phyloP scores from a whole-genome alignment of 2,329 filamentous ascomycete species.

The Truncatella angustata region DNA sequence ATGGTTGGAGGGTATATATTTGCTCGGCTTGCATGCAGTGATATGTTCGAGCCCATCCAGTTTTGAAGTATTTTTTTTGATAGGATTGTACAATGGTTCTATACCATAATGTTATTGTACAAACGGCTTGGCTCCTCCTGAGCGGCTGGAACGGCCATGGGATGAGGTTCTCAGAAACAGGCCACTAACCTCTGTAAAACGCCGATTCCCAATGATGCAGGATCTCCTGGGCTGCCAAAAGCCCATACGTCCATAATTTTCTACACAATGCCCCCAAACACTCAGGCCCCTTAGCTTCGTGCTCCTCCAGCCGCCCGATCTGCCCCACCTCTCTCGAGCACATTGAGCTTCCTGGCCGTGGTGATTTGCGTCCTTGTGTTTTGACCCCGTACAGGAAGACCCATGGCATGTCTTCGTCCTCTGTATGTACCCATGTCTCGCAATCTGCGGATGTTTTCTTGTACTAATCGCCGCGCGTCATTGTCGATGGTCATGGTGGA shows the following conservation, averaged over 20 bases:
- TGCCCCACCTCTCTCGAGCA: slow-evolving; percentile 46
- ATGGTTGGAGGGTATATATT: no score
- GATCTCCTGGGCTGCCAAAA: neutral
- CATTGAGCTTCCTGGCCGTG: slow-evolving; percentile 62
- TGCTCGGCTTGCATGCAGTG: no score
- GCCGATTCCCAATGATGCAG: neutral
- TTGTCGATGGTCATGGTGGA: slow-evolving; percentile 93
- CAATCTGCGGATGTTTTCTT: slow-evolving; percentile 82
- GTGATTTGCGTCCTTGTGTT: slow-evolving; percentile 73
- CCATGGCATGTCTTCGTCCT: slow-evolving; percentile 88
- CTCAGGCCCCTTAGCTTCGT: neutral
- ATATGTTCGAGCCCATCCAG: neutral
- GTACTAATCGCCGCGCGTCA: slow-evolving; percentile 72
- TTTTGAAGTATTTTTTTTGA: neutral
- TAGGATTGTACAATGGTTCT: neutral
- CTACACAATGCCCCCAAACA: no score
- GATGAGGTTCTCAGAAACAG: no score
- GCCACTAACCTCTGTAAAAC: slow-evolving; percentile 5
- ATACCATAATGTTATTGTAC: slow-evolving; percentile 4
- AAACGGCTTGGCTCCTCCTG: neutral
- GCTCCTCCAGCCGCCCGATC: slow-evolving; percentile 7
- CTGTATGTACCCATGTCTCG: slow-evolving; percentile 90
- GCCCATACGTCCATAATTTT: no score
- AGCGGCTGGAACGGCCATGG: neutral
- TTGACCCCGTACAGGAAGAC: slow-evolving; percentile 87